A percentile compares a stretch with the other conserved stretches of the same genome.
These are phyloP conservation scores for Calonectria hawksworthii DNA, from an alignment of 2,329 filamentous ascomycete species.

Conservation along the genomic window DNA sequence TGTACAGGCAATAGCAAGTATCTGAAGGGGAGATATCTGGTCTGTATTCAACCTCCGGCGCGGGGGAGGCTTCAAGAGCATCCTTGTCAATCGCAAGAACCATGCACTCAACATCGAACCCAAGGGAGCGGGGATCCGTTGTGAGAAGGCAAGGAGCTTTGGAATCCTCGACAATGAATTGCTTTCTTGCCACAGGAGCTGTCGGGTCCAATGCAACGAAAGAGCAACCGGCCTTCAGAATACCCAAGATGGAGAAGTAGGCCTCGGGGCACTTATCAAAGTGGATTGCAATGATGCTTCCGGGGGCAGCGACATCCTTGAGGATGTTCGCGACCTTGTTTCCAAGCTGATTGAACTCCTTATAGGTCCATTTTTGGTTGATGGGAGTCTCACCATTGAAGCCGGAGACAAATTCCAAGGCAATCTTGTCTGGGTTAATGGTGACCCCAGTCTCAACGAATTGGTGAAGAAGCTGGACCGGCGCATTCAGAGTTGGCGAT, in stretches of 20 bases:
- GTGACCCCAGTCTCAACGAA: conserved; percentile 78
- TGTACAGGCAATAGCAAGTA: conserved; percentile 88
- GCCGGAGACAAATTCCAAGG: conserved; percentile 80
- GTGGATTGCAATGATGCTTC: conserved; percentile 79
- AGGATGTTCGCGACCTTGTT: conserved; percentile 81
- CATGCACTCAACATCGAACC: conserved; percentile 50
- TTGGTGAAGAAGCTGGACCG: conserved; percentile 77
- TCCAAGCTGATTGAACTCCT: conserved; percentile 77
- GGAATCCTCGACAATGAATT: conserved; percentile 85
- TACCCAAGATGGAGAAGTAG: conserved; percentile 84
- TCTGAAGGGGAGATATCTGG: conserved; percentile 58
- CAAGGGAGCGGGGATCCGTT: conserved; percentile 51
- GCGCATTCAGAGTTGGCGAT: conserved; percentile 67
- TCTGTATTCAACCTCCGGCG: conserved; percentile 31
- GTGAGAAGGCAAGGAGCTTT: conserved; percentile 74
- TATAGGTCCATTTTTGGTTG: conserved; percentile 78
- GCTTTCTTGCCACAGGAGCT: conserved; percentile 79
- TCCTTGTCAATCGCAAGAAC: conserved; percentile 52
- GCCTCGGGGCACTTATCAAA: conserved; percentile 90
- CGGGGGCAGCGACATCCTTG: conserved; percentile 61
- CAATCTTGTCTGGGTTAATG: conserved; percentile 69
- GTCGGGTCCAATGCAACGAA: conserved; percentile 85
- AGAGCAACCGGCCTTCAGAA: conserved; percentile 85
- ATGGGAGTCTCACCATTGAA: conserved; percentile 62
- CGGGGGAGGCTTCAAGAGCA: conserved; percentile 41